Base-by-base conservation (phyloP, 345 rosid species). In the Citrus hindsii region DNA sequence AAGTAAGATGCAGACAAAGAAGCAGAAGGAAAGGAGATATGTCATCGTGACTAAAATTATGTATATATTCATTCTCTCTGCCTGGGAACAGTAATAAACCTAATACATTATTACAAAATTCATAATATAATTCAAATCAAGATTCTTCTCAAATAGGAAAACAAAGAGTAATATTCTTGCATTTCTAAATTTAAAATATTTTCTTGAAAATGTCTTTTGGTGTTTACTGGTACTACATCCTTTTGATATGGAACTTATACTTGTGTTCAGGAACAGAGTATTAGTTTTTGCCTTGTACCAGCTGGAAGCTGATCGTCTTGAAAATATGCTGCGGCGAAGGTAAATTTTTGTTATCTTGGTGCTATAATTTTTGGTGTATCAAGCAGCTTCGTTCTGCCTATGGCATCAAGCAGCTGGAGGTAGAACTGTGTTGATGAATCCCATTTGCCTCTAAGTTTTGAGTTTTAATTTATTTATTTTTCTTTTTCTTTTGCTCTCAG, bases 211-310 rank as follows among this genome's bases (percentile, higher is more conserved):
- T 46, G 18, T 7, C 38, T 24, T 55, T 76, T 35, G 27, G 65
- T 62, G 9, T 71, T 32, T 21, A 16, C 8, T 75, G 16, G 18
- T 67, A 40, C 61, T 48, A 1, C 60, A 65, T 80, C 9, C 37
- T 71, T 64, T 67, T 83, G 55, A 80, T 72, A n/a, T 55, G 28
- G 71, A 77, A 40, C 40, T 83, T 89, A 46, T 22, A 46, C 38
- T 65, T 7, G 40, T 37, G 40, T 6, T 37, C 92, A 96, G 99
- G 84, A 96, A 94, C 70, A 84, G 97, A 77, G 97, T 96, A 51
- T 79, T 96, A 84, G 95, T 96, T 73, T 96, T 94, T 87, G 99
- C 92, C 72, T 89, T 96, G 87, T 96, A 96, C 89, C 90, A 92
- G 85, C 85, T 87, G 79, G 99, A 96, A 90, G 99, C 97, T 85